Evolutionary conservation across 2,329 filamentous ascomycete species (phyloP).

Genomic region (Colletotrichum sp.): DNA sequence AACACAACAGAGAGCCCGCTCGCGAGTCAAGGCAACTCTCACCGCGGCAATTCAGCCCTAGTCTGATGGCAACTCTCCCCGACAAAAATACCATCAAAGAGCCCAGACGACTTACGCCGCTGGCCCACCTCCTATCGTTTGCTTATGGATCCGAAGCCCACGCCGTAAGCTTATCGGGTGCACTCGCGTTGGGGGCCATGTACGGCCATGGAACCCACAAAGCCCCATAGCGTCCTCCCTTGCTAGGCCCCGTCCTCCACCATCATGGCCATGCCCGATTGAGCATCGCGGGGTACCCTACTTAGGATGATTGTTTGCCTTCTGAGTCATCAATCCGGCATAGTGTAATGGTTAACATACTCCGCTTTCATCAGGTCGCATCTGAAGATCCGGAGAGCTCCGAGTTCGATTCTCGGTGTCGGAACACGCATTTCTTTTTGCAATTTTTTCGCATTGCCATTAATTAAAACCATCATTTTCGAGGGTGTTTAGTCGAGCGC

Average conservation of each 20-base stretch:
- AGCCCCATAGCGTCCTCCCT: neutral
- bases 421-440: neutral
- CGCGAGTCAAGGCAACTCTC: neutral
- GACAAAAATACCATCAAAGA: neutral
- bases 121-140: neutral
- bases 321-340: neutral
- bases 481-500: neutral
- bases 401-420: constrained; percentile 1
- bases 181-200: neutral
- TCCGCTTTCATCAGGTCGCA: neutral
- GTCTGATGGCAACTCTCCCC: neutral
- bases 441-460: neutral
- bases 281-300: neutral
- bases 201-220: neutral
- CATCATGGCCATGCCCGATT: neutral
- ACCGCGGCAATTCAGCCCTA: neutral
- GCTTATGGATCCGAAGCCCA: neutral
- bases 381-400: neutral
- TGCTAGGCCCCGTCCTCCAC: neutral
- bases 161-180: neutral
- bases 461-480: neutral
- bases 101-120: neutral
- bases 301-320: neutral
- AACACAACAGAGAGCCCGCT: neutral
- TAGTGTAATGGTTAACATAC: constrained; percentile 1